Percentiles rank a stretch among this genome's conserved stretches.
phyloP scores from a whole-genome alignment of 164 flowering plant genomes.

The Nymphaea thermarum region DNA sequence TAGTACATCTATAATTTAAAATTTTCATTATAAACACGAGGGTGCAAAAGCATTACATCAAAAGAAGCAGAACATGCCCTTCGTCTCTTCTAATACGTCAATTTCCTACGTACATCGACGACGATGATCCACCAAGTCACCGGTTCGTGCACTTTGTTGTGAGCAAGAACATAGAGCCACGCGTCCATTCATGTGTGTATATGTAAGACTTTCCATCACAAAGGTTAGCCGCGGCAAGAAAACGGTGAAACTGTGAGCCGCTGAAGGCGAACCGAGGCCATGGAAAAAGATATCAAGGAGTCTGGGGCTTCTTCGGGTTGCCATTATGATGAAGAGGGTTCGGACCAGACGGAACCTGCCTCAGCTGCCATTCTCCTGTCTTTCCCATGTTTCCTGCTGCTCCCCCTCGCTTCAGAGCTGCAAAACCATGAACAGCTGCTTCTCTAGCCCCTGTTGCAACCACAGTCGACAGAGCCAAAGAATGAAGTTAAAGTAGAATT shows the following conservation, averaged over 20 bases:
- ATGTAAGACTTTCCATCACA: too few relatives aligned
- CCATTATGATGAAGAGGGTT: slow-evolving; percentile 6
- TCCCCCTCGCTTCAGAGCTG: not conserved
- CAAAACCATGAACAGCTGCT: not conserved
- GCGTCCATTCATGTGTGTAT: too few relatives aligned
- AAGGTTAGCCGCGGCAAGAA: too few relatives aligned
- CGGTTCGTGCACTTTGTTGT: too few relatives aligned
- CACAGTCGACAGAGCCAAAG: not conserved
- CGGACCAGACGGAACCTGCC: slow-evolving; percentile 5
- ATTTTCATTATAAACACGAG: too few relatives aligned
- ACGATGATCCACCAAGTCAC: too few relatives aligned
- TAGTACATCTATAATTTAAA: too few relatives aligned
- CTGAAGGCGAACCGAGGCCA: not conserved
- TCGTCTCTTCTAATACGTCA: too few relatives aligned
- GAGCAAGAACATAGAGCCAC: too few relatives aligned
- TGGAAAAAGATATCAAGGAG: not conserved
- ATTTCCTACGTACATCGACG: too few relatives aligned
- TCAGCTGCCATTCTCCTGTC: not conserved
- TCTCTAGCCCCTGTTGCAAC: not conserved
- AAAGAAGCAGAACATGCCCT: too few relatives aligned
- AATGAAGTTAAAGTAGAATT: not conserved
- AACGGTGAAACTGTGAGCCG: not conserved
- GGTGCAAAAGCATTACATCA: too few relatives aligned
- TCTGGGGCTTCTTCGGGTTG: slow-evolving; percentile 8
- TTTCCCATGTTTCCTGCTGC: not conserved